phyloP scores from a whole-genome alignment of 1,139 yeast species.

The Hanseniaspora gamundiae region DNA sequence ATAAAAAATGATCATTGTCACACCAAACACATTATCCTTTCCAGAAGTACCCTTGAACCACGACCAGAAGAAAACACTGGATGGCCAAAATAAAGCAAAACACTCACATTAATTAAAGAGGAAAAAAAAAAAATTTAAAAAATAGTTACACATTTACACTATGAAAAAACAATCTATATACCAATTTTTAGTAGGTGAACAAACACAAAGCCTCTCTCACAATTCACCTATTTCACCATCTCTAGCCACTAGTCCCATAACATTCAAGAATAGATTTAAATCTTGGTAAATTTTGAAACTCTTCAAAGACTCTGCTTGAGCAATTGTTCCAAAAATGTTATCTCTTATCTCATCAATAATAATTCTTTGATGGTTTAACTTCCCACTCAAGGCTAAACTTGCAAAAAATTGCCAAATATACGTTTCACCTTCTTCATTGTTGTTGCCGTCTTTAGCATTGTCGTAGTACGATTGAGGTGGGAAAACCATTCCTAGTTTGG shows the following conservation, averaged over 20 bases:
- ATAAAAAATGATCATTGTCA: no score
- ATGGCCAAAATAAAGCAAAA: no score
- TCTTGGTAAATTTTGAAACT: constrained; percentile 38
- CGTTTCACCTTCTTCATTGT: constrained; percentile 24
- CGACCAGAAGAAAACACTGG: no score
- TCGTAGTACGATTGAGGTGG: constrained; percentile 49
- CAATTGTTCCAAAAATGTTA: constrained; percentile 83
- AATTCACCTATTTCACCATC: constrained; percentile 34
- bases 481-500: constrained; percentile 67
- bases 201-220: no score
- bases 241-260: constrained; percentile 91
- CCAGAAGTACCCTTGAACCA: no score
- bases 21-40: no score
- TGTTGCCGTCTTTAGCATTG: background rate
- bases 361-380: constrained; percentile 83
- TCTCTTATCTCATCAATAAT: constrained; percentile 92
- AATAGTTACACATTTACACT: no score
- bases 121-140: no score
- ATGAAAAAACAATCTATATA: no score
- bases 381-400: constrained; percentile 84
- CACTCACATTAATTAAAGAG: no score
- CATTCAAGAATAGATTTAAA: constrained; percentile 85
- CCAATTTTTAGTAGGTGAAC: no score
- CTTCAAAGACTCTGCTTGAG: constrained; percentile 40
- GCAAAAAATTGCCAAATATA: constrained; percentile 98